Evolutionary conservation across 2,329 filamentous ascomycete species (phyloP).

Genomic region (Aquanectria penicillioides): DNA sequence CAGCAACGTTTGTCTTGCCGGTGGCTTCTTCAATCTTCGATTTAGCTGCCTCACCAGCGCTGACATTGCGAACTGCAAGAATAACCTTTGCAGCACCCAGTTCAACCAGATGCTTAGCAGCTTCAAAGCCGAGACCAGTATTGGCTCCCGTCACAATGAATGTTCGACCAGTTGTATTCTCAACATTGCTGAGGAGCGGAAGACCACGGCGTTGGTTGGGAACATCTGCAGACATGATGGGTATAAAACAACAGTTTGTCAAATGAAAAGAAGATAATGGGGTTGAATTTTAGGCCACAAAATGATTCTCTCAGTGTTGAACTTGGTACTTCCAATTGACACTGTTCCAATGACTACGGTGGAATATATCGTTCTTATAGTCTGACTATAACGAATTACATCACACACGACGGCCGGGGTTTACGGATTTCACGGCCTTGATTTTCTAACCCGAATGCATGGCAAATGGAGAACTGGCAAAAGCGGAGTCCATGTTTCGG

Average conservation of each 20-base stretch:
- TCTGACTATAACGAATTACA: background rate
- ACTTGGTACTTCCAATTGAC: no score
- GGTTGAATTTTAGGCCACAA: no score
- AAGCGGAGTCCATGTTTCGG: background rate
- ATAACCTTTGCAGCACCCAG: constrained; percentile 51
- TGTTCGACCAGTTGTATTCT: constrained; percentile 30
- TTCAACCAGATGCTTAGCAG: constrained; percentile 49
- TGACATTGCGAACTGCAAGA: constrained; percentile 39
- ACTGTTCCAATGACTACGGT: no score
- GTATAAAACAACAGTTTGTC: no score
- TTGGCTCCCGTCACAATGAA: constrained; percentile 54
- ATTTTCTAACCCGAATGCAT: background rate
- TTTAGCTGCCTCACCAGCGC: constrained; percentile 17
- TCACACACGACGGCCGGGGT: background rate
- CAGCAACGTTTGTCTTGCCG: constrained; percentile 15
- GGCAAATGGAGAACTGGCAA: no score
- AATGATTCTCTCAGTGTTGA: no score
- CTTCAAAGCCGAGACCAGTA: constrained; percentile 52
- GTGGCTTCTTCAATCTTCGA: constrained; percentile 23
- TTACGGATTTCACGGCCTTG: background rate
- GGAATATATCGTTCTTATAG: no score
- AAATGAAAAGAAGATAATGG: no score
- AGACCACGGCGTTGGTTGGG: constrained; percentile 8
- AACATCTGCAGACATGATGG: background rate
- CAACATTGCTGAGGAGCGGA: constrained; percentile 14